phyloP scores from a whole-genome alignment of 306 rosid species.

The Elaeagnus macrophylla region DNA sequence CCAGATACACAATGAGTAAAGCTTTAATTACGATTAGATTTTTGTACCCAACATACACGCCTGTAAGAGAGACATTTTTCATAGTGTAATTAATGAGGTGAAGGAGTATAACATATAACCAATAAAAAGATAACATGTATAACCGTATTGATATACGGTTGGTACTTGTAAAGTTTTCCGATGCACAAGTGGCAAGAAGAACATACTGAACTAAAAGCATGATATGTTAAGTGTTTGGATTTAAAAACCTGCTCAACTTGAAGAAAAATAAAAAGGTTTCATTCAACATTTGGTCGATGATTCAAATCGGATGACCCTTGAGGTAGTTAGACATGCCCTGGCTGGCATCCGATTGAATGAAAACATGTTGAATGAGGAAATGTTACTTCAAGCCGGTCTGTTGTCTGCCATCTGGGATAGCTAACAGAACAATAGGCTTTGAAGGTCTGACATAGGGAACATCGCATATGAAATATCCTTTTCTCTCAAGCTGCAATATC shows the following conservation, averaged over 20 bases:
- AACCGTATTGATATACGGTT: no score
- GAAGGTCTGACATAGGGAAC: constrained; percentile 57
- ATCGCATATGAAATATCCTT: constrained; percentile 90
- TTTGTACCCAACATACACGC: no score
- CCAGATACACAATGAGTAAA: no score
- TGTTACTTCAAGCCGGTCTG: constrained; percentile 45
- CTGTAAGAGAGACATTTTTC: no score
- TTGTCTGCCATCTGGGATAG: constrained; percentile 88
- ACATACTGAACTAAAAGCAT: neutral
- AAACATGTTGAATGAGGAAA: neutral
- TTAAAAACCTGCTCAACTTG: neutral
- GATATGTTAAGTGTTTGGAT: neutral
- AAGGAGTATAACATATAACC: no score
- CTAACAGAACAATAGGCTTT: constrained; percentile 56
- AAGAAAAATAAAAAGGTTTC: neutral
- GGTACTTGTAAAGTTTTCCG: no score
- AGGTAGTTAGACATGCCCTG: neutral
- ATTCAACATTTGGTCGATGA: neutral
- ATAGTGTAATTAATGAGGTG: no score
- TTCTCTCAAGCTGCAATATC: constrained; percentile 81
- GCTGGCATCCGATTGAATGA: neutral
- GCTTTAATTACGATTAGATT: no score
- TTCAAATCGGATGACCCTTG: neutral
- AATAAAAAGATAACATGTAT: no score
- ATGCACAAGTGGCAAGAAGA: neutral